Evolutionary conservation across 1,284 basidiomycete species (phyloP).

Genomic region (Phlebopus sp.): DNA sequence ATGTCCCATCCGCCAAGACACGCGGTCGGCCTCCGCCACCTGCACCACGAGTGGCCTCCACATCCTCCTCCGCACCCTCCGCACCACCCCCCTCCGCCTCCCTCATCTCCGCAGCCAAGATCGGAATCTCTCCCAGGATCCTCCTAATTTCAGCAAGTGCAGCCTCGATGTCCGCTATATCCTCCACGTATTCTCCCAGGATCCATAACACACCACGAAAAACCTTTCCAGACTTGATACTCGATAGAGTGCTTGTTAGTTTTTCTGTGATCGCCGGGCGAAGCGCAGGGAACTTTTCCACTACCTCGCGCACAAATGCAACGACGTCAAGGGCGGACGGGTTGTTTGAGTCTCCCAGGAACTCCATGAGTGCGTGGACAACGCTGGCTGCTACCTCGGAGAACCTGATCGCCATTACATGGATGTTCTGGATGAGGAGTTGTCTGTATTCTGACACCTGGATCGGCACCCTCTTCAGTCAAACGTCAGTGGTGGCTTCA

Average conservation of each 20-base stretch:
- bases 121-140: slow-evolving; percentile 94
- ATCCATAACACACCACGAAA: slow-evolving; percentile 98
- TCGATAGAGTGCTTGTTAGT: slow-evolving; percentile 79
- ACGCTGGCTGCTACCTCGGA: slow-evolving; percentile 98
- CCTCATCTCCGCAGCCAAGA: slow-evolving; percentile 86
- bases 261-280: slow-evolving; percentile 85
- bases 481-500: neutral
- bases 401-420: slow-evolving; percentile 95
- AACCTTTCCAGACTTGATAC: slow-evolving; percentile 97
- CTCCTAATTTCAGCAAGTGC: slow-evolving; percentile 83
- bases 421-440: slow-evolving; percentile 95
- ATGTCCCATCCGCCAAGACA: slow-evolving; percentile 95
- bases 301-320: slow-evolving; percentile 94
- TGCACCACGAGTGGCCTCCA: slow-evolving; percentile 34
- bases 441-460: slow-evolving; percentile 94
- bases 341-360: slow-evolving; percentile 95
- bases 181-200: slow-evolving; percentile 90
- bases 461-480: neutral
- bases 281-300: slow-evolving; percentile 94
- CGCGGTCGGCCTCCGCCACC: slow-evolving; percentile 46
- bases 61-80: slow-evolving; percentile 41
- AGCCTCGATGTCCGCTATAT: slow-evolving; percentile 61
- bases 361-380: slow-evolving; percentile 97
- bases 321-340: slow-evolving; percentile 95
- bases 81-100: slow-evolving; percentile 58